Conservation (phyloP, 495 filamentous ascomycete species). For the Aspergillus biplanus region DNA sequence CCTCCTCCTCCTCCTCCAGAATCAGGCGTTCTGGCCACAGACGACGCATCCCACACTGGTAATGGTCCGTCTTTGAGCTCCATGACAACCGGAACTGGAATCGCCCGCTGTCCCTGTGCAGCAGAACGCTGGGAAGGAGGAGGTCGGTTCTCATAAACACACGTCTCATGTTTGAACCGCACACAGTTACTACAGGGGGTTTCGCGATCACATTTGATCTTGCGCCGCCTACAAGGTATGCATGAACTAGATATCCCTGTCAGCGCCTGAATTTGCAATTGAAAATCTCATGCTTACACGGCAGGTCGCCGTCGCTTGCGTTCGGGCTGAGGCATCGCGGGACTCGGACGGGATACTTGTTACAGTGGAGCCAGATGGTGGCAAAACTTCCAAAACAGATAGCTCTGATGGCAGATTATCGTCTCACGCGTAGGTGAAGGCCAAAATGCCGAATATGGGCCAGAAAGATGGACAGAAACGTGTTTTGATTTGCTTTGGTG, state of each 20-base stretch:
- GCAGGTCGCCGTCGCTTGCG: constrained; percentile 52
- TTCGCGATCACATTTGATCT: constrained; percentile 55
- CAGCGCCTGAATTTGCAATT: constrained; percentile 1
- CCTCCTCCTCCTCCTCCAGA: not conserved
- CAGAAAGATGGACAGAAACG: too few relatives aligned
- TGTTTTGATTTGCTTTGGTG: not conserved
- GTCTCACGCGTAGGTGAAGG: too few relatives aligned
- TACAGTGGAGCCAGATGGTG: too few relatives aligned
- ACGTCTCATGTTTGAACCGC: constrained; percentile 44
- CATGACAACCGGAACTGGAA: too few relatives aligned
- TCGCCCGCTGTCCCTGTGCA: too few relatives aligned
- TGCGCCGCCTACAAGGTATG: constrained; percentile 49
- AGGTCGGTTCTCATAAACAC: constrained; percentile 41
- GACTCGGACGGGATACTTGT: too few relatives aligned
- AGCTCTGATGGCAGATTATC: too few relatives aligned
- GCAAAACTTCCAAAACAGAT: too few relatives aligned
- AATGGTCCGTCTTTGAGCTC: not conserved
- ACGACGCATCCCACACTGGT: not conserved
- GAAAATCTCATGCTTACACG: constrained; percentile 37
- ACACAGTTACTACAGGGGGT: constrained; percentile 56
- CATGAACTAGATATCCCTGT: constrained; percentile 42
- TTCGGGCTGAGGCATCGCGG: constrained; percentile 37
- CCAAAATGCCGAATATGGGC: too few relatives aligned
- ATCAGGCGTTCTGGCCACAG: not conserved
- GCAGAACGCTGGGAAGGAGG: too few relatives aligned